These are phyloP conservation scores for Annulohypoxylon stygium DNA, from an alignment of 495 filamentous ascomycete genomes.

Conservation along the genomic window DNA sequence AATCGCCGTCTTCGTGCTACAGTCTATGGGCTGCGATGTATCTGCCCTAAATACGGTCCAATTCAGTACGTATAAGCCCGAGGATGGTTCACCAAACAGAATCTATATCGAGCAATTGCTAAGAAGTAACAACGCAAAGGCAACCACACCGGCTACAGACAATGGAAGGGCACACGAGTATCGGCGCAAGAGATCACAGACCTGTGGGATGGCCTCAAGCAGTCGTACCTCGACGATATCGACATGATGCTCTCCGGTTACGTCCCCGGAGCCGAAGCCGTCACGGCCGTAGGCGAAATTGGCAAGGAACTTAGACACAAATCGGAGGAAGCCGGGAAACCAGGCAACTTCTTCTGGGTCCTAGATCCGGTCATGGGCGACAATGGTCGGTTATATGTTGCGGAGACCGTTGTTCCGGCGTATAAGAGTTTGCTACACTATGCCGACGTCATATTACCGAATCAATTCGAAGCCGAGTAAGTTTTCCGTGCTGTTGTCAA, in stretches of 20 bases:
- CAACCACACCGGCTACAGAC: conserved; percentile 92
- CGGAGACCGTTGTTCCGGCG: conserved; percentile 87
- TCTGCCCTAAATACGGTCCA: conserved; percentile 94
- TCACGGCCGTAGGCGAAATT: conserved; percentile 87
- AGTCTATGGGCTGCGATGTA: conserved; percentile 92
- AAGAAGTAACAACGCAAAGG: conserved; percentile 62
- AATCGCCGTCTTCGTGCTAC: conserved; percentile 93
- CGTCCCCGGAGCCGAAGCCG: conserved; percentile 83
- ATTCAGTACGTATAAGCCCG: conserved; percentile 72
- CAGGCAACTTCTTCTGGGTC: conserved; percentile 95
- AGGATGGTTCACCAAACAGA: not conserved
- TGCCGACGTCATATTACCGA: conserved; percentile 93
- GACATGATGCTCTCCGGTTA: conserved; percentile 95
- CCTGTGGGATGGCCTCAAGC: conserved; percentile 84
- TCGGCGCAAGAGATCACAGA: conserved; percentile 86
- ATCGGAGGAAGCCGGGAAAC: conserved; percentile 61
- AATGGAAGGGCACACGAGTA: conserved; percentile 84
- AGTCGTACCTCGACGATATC: conserved; percentile 85
- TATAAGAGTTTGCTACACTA: conserved; percentile 82
- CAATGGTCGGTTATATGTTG: conserved; percentile 90
- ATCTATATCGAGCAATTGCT: not conserved
- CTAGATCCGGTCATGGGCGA: conserved; percentile 99
- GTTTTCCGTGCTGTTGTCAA: too few relatives aligned
- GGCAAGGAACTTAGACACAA: conserved; percentile 81
- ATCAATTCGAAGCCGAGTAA: conserved; percentile 97